Evolutionary conservation across 805 yeast species (phyloP).

Genomic region (Huiozyma naganishii): DNA sequence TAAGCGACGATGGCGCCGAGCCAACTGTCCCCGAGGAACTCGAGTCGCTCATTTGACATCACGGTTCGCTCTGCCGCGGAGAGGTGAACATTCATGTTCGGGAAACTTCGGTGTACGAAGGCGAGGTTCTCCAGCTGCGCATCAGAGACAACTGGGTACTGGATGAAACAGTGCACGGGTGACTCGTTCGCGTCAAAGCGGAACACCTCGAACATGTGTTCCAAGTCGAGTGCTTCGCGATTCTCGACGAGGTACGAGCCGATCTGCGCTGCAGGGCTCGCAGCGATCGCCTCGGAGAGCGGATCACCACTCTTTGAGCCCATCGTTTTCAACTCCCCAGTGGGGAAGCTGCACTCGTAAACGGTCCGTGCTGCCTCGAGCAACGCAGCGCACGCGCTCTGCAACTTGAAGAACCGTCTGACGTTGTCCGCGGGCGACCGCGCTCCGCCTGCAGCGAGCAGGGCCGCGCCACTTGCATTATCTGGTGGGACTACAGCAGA

Average conservation of each 20-base stretch:
- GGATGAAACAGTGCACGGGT: slow-evolving; percentile 8
- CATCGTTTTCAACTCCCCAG: slow-evolving; percentile 4
- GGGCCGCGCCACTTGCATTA: too few species aligned
- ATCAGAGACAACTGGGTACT: slow-evolving; percentile 14
- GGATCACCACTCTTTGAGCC: not conserved
- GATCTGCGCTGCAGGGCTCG: slow-evolving; percentile 9
- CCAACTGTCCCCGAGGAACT: slow-evolving; percentile 78
- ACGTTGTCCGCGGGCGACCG: slow-evolving; percentile 2
- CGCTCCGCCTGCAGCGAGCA: too few species aligned
- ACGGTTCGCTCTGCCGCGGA: slow-evolving; percentile 9
- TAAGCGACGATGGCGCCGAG: slow-evolving; percentile 55
- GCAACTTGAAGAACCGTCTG: slow-evolving; percentile 10
- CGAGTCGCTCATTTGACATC: slow-evolving; percentile 58
- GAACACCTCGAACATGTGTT: slow-evolving; percentile 3
- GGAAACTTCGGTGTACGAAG: slow-evolving; percentile 13
- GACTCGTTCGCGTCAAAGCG: slow-evolving; percentile 5
- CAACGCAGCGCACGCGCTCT: slow-evolving; percentile 10
- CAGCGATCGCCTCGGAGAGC: slow-evolving; percentile 7
- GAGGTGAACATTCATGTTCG: slow-evolving; percentile 10
- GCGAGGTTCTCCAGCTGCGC: slow-evolving; percentile 14
- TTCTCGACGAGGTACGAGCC: slow-evolving; percentile 4
- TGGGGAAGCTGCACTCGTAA: slow-evolving; percentile 5
- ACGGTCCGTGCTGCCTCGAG: slow-evolving; percentile 9
- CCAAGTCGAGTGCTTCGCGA: slow-evolving; percentile 1
- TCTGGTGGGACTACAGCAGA: too few species aligned